Conservation (phyloP, 2,329 filamentous ascomycete genomes). For the Orbilia oligospora region DNA sequence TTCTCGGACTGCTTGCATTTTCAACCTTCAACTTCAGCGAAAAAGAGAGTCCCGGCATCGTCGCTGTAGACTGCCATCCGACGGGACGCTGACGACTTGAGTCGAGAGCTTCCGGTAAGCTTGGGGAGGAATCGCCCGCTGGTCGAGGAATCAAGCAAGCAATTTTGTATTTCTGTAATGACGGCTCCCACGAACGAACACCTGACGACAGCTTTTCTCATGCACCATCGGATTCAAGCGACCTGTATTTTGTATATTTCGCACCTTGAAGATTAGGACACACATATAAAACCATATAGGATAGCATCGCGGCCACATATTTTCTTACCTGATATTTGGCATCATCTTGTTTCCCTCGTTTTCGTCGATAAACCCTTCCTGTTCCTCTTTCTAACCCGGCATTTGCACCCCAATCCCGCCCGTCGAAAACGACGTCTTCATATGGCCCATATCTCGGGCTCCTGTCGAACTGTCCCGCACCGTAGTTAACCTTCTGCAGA, state of each 20-base stretch:
- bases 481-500: slow-evolving; percentile 10
- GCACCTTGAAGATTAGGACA: slow-evolving; percentile 18
- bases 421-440: slow-evolving; percentile 19
- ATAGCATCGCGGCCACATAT: slow-evolving; percentile 15
- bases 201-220: slow-evolving; percentile 24
- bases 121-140: slow-evolving; percentile 46
- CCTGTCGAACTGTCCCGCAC: slow-evolving; percentile 28
- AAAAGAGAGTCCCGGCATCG: slow-evolving; percentile 20
- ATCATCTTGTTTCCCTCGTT: not conserved
- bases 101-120: slow-evolving; percentile 58
- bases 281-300: slow-evolving; percentile 16
- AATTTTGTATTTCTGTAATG: slow-evolving; percentile 28
- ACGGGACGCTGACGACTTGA: slow-evolving; percentile 34
- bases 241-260: slow-evolving; percentile 35
- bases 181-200: slow-evolving; percentile 32
- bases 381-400: slow-evolving; percentile 21
- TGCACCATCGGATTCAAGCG: not conserved
- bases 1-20: slow-evolving; percentile 9
- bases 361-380: slow-evolving; percentile 9
- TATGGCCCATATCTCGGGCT: slow-evolving; percentile 27
- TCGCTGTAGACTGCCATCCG: slow-evolving; percentile 38
- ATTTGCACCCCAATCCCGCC: slow-evolving; percentile 32
- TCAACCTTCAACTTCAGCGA: slow-evolving; percentile 30
- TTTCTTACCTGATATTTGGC: slow-evolving; percentile 23
- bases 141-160: slow-evolving; percentile 47